Evolutionary conservation across 2,329 filamentous ascomycete genomes (phyloP).

Genomic region (Aspergillus sp.): DNA sequence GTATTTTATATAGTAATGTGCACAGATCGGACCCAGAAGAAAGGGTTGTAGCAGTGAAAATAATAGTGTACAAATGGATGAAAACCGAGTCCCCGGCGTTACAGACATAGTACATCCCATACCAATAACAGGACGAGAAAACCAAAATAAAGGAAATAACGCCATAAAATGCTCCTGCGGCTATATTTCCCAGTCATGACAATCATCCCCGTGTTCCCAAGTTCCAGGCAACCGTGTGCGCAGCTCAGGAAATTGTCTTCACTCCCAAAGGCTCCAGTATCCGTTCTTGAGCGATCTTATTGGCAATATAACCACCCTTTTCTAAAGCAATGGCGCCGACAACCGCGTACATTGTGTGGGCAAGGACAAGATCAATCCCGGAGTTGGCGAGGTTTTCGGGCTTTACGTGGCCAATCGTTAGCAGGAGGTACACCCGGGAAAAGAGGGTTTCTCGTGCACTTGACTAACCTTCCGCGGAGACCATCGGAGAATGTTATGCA

Average conservation of each 20-base stretch:
- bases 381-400: conserved; percentile 62
- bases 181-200: no score
- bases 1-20: conserved; percentile 20
- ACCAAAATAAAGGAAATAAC: conserved; percentile 21
- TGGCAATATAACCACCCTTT: conserved; percentile 70
- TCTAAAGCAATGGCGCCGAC: conserved; percentile 85
- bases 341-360: conserved; percentile 73
- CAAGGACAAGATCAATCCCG: conserved; percentile 65
- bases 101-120: conserved; percentile 15
- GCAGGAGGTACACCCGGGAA: conserved; percentile 2
- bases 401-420: conserved; percentile 25
- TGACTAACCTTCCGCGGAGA: conserved; percentile 63
- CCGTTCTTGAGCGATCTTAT: conserved; percentile 64
- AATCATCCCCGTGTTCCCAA: no score
- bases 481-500: conserved; percentile 76
- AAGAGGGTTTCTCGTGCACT: not conserved
- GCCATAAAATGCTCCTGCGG: conserved; percentile 31
- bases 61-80: conserved; percentile 22
- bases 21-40: conserved; percentile 13
- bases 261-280: conserved; percentile 52
- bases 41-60: conserved; percentile 24
- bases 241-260: conserved; percentile 16
- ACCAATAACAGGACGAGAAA: conserved; percentile 15
- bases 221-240: conserved; percentile 4
- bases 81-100: conserved; percentile 12